Evolutionary conservation across 1,139 yeast species (phyloP), one percentile per base, ranked within the genome.

Genomic region (Blastobotrys ciferrii): DNA sequence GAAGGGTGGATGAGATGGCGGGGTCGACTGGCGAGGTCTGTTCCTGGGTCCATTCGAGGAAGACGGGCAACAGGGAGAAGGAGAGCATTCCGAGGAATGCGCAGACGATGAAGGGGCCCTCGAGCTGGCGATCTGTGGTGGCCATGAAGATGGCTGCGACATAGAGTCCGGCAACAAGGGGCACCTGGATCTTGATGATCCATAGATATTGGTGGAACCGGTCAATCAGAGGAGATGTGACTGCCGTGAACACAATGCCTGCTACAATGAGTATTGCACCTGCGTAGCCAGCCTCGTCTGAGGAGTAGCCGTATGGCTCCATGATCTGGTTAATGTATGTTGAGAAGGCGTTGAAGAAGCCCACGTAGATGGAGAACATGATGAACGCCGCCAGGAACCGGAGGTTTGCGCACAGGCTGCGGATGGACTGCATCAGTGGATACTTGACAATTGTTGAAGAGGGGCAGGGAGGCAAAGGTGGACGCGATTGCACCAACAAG

Each of bases 331-430:
- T 58, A 40, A 60, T 60, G 42, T 62, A 62, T 19, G 69, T 63
- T 15, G 68, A 55, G 50, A 63, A 66, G 13, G 71, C 62, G 48
- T 67, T 67, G 59, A 67, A 67, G 45, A 65, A 60, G n/a, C 69
- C 71, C 25, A 67, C 71, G 43, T 62, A 66, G 45, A 65, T 53
- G 17, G 69, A 55, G 45, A 67, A 67, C 58, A 64, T 55, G 47
- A 50, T 19, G 28, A 63, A 53, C 13, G 63, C 53, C 20, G 58
- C 54, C 39, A 61, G 32, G 44, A 62, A 67, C 15, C 48, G 48
- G 7, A 44, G 33, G 42, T 53, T 54, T 14, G 42, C 52, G 38
- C 51, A 31, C 28, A 66, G 54, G 20, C 37, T n/a, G 17, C 33
- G 50, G 35, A 64, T 30, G 11, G 69, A 60, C 30, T 57, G 58